Evolutionary conservation across 1,139 yeast genomes (phyloP), one percentile per base, ranked within the genome.

Genomic region (Kodamaea plutei): DNA sequence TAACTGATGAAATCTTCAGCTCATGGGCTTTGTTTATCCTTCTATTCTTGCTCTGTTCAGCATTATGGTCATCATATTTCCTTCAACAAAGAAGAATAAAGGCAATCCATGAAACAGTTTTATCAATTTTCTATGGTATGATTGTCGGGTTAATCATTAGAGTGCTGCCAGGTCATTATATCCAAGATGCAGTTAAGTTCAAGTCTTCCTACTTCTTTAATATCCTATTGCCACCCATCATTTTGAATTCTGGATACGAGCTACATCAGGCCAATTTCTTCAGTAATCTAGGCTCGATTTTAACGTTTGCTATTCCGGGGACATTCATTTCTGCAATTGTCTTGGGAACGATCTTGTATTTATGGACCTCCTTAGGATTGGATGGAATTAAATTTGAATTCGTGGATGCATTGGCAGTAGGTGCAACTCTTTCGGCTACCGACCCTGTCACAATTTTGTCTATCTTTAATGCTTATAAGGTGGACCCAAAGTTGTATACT

Each of bases 391-490:
- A 80, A 40, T 76, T 93, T 37, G 91, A 95, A 34, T 88, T 91
- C 59, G 95, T 91, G 15, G 97, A 91, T 55, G 96, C 98, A 0
- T 70, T 93, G 37, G 91, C 96, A 0, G 95, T 93, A 8, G 99
- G 98, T 8, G 98, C 99, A 3, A 89, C 98, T 0, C 69, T 93
- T 29, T 85, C 96, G 0, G 99, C 99, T 14, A 93, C 99, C 1
- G 99, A 93, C 55, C 99, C 99, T 0, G 97, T 93, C 20, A 93
- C 99, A 1, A 91, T 93, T 50, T 64, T 93, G 46, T 88, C 97
- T 9, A 93, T 93, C 38, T 93, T 93, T 69, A 91, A 91, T 51
- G 94, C 97, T 10, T 91, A 93, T 61, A 88, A 89, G 56, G 99
- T 93, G 20, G 99, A 93, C 55, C 98, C 98, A 8, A 91, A 91